Evolutionary conservation across 208 protist genomes (phyloP).

Genomic region (Crithidia expoeki): DNA sequence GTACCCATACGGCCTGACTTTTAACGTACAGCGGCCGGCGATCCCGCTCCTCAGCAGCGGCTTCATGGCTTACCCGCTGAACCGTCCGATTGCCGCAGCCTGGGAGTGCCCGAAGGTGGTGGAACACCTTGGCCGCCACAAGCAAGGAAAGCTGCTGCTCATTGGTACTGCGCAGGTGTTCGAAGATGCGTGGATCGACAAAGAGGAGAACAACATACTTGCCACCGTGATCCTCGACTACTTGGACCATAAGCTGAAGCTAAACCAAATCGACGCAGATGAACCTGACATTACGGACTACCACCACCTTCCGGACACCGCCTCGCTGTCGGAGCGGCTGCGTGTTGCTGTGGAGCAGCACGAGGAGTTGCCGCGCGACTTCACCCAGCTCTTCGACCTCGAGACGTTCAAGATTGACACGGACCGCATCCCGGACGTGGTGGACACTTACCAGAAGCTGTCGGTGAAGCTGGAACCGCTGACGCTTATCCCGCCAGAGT

Average conservation of each 20-base stretch:
- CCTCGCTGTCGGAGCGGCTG: slow-evolving; percentile 90
- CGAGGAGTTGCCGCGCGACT: slow-evolving; percentile 95
- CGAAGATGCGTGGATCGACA: slow-evolving; percentile 93
- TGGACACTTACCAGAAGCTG: slow-evolving; percentile 91
- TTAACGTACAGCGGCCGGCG: slow-evolving; percentile 94
- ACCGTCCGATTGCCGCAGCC: slow-evolving; percentile 89
- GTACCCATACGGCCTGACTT: slow-evolving; percentile 95
- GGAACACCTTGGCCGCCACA: slow-evolving; percentile 74
- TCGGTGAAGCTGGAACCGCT: slow-evolving; percentile 95
- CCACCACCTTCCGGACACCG: slow-evolving; percentile 95
- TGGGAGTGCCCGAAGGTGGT: slow-evolving; percentile 76
- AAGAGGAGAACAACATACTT: slow-evolving; percentile 94
- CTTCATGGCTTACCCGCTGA: slow-evolving; percentile 95
- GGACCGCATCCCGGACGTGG: slow-evolving; percentile 91
- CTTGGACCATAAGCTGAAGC: slow-evolving; percentile 78
- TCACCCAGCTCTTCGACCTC: slow-evolving; percentile 94
- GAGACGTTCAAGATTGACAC: slow-evolving; percentile 95
- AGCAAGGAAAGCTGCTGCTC: slow-evolving; percentile 91
- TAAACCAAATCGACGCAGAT: slow-evolving; percentile 96
- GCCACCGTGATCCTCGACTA: slow-evolving; percentile 89
- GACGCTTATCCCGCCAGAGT: slow-evolving; percentile 95
- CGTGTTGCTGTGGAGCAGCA: slow-evolving; percentile 96
- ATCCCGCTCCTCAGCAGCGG: slow-evolving; percentile 95
- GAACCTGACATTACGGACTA: slow-evolving; percentile 96
- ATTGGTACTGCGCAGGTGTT: slow-evolving; percentile 91